Conservation (phyloP, 2,329 filamentous ascomycete species). For the Hymenoscyphus occultus region DNA sequence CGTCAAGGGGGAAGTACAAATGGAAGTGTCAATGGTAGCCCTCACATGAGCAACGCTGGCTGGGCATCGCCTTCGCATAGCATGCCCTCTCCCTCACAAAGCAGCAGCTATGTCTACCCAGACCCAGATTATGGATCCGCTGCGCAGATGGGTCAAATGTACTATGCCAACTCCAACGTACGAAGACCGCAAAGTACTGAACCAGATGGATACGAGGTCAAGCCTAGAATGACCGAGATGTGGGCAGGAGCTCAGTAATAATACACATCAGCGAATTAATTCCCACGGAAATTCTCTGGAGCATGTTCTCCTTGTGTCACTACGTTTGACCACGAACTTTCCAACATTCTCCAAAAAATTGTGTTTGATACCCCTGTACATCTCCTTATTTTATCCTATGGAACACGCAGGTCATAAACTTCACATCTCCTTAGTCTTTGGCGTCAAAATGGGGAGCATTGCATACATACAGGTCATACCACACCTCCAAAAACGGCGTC, state of each 20-base stretch:
- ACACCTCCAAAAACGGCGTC: constrained; percentile 15
- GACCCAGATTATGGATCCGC: constrained; percentile 73
- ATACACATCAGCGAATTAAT: background rate
- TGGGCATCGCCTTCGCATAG: constrained; percentile 83
- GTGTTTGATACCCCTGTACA: constrained; percentile 35
- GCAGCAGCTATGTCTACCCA: constrained; percentile 70
- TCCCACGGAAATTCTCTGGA: background rate
- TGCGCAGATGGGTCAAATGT: constrained; percentile 60
- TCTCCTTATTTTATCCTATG: constrained; percentile 17
- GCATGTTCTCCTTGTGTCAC: background rate
- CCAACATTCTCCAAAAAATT: constrained; percentile 16
- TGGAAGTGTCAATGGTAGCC: constrained; percentile 73
- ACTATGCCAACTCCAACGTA: constrained; percentile 67
- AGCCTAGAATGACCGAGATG: constrained; percentile 53
- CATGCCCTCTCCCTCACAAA: constrained; percentile 59
- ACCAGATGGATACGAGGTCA: constrained; percentile 62
- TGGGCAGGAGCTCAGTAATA: constrained; percentile 49
- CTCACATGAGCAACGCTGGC: constrained; percentile 69
- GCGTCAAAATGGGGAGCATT: constrained; percentile 19
- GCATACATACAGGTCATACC: constrained; percentile 18
- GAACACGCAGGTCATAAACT: constrained; percentile 7
- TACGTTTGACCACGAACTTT: constrained; percentile 12
- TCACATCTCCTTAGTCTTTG: constrained; percentile 14
- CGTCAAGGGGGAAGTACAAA: constrained; percentile 68
- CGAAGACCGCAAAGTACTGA: constrained; percentile 75